Conservation (phyloP, 2,329 filamentous ascomycete species). For the Mariannaea elegans region DNA sequence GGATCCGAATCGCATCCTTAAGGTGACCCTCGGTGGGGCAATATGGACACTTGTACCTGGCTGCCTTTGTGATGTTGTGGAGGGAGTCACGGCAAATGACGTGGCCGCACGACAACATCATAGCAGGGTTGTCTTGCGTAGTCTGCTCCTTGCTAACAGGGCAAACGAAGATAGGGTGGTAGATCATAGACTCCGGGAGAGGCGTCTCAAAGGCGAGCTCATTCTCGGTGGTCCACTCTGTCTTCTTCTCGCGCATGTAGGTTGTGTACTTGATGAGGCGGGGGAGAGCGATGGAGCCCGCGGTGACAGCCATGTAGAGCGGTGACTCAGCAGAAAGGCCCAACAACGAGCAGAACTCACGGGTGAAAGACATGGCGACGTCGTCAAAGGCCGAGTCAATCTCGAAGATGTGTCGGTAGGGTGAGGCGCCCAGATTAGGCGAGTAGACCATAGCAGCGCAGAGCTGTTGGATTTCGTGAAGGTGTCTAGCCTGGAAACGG, state of each 20-base stretch:
- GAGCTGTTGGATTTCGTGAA: constrained; percentile 82
- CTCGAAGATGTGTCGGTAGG: constrained; percentile 82
- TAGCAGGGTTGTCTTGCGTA: constrained; percentile 90
- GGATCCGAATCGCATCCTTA: constrained; percentile 79
- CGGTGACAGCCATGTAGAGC: constrained; percentile 90
- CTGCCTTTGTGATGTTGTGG: constrained; percentile 79
- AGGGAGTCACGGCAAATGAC: constrained; percentile 89
- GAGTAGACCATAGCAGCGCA: constrained; percentile 82
- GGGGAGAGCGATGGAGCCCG: constrained; percentile 90
- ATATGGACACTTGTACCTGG: constrained; percentile 93
- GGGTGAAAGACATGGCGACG: constrained; percentile 85
- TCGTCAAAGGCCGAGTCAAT: constrained; percentile 82
- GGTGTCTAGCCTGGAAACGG: constrained; percentile 77
- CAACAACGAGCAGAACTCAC: constrained; percentile 92
- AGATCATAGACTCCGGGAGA: constrained; percentile 70
- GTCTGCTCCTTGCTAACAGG: constrained; percentile 97
- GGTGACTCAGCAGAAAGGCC: constrained; percentile 91
- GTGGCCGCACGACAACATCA: constrained; percentile 97
- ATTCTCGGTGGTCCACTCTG: constrained; percentile 92
- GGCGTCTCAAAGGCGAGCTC: constrained; percentile 84
- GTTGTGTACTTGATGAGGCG: constrained; percentile 87
- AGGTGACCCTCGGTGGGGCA: constrained; percentile 86
- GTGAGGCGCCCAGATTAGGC: constrained; percentile 77
- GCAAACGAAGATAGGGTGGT: constrained; percentile 97
- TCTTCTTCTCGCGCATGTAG: constrained; percentile 88